phyloP scores from a whole-genome alignment of 2,329 filamentous ascomycete species.

The Emergomyces orientalis region DNA sequence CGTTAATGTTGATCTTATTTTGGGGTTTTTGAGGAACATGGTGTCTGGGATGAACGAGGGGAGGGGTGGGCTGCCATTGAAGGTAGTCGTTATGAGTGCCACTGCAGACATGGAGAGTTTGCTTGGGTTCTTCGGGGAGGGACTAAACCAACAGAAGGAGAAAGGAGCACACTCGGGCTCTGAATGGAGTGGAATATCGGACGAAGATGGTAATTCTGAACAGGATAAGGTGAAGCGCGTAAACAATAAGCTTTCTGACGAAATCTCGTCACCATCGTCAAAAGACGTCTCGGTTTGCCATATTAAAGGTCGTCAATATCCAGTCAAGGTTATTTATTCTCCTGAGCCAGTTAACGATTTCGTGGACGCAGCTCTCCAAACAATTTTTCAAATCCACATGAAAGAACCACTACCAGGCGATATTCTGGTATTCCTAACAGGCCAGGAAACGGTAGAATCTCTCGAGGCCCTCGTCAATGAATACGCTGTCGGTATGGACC shows the following conservation, averaged over 20 bases:
- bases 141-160: slow-evolving; percentile 12
- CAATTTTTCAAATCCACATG: slow-evolving; percentile 76
- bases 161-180: neutral
- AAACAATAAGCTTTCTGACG: neutral
- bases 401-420: slow-evolving; percentile 89
- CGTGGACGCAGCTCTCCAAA: slow-evolving; percentile 69
- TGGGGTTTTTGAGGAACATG: slow-evolving; percentile 79
- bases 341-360: slow-evolving; percentile 68
- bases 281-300: slow-evolving; percentile 48
- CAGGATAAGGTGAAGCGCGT: neutral
- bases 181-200: slow-evolving; percentile 8
- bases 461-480: slow-evolving; percentile 74
- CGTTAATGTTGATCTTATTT: slow-evolving; percentile 81
- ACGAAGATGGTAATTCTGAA: slow-evolving; percentile 4
- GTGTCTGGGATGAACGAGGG: slow-evolving; percentile 50
- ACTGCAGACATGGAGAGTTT: slow-evolving; percentile 81
- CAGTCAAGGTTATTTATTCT: slow-evolving; percentile 70
- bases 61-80: slow-evolving; percentile 64
- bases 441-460: slow-evolving; percentile 84
- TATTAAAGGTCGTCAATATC: slow-evolving; percentile 80
- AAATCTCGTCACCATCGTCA: neutral
- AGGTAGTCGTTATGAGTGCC: slow-evolving; percentile 93
- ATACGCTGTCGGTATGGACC: slow-evolving; percentile 61
- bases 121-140: slow-evolving; percentile 58
- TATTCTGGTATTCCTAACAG: slow-evolving; percentile 82